phyloP scores from a whole-genome alignment of 2,329 filamentous ascomycete genomes.

The Gyromitra esculenta region DNA sequence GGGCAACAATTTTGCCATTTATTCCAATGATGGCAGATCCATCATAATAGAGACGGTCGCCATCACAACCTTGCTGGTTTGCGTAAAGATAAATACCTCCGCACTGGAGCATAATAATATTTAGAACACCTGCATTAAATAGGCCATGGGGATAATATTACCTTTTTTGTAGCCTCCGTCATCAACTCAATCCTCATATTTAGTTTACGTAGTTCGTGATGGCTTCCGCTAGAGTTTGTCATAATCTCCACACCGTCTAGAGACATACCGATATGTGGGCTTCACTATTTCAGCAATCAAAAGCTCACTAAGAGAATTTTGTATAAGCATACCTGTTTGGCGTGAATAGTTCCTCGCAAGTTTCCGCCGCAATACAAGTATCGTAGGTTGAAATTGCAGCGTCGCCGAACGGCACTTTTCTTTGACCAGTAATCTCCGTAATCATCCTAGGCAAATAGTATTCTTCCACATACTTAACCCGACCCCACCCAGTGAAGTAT shows the following conservation, averaged over 20 bases:
- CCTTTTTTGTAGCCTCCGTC: conserved; percentile 71
- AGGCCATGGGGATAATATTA: conserved; percentile 48
- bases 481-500: conserved; percentile 72
- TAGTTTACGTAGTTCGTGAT: conserved; percentile 75
- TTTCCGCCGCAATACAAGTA: conserved; percentile 71
- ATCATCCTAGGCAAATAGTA: conserved; percentile 72
- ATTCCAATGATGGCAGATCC: conserved; percentile 72
- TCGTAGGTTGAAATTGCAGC: conserved; percentile 71
- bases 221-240: conserved; percentile 74
- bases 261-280: conserved; percentile 70
- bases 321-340: conserved; percentile 61
- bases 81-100: conserved; percentile 68
- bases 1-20: conserved; percentile 71
- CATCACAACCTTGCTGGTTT: conserved; percentile 70
- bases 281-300: conserved; percentile 52
- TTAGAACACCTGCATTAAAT: conserved; percentile 18
- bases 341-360: conserved; percentile 75
- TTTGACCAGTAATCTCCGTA: conserved; percentile 67
- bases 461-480: conserved; percentile 69
- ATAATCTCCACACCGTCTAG: conserved; percentile 77
- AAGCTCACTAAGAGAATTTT: conserved; percentile 54
- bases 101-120: conserved; percentile 57
- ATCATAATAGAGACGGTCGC: conserved; percentile 71
- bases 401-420: conserved; percentile 74
- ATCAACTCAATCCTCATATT: conserved; percentile 73